phyloP scores from a whole-genome alignment of 2,329 filamentous ascomycete genomes.

The Scorias spongiosa region DNA sequence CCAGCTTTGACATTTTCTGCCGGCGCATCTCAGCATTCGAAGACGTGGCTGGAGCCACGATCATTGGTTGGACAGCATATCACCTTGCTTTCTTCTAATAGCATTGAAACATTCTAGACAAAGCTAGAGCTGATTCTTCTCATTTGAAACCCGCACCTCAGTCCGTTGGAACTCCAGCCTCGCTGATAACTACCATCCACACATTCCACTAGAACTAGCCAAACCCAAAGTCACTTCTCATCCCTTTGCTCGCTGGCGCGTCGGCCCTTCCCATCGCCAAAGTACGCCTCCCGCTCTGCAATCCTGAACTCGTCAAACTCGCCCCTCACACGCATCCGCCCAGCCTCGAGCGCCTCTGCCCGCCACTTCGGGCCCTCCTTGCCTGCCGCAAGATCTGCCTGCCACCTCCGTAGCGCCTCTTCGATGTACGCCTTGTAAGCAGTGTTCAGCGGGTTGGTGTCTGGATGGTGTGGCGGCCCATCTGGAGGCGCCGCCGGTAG shows the following conservation, averaged over 20 bases:
- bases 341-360: slow-evolving; percentile 37
- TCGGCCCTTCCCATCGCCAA: slow-evolving; percentile 29
- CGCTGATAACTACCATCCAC: no score
- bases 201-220: no score
- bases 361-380: slow-evolving; percentile 44
- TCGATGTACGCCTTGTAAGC: slow-evolving; percentile 34
- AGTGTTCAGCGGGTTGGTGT: slow-evolving; percentile 25
- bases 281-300: slow-evolving; percentile 39
- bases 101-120: no score
- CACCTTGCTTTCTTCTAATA: no score
- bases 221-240: no score
- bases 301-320: slow-evolving; percentile 43
- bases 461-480: slow-evolving; percentile 22
- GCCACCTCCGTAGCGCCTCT: slow-evolving; percentile 38
- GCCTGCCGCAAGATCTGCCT: slow-evolving; percentile 40
- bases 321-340: slow-evolving; percentile 35
- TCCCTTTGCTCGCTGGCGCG: neutral
- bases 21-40: no score
- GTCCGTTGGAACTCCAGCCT: no score
- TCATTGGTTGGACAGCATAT: no score
- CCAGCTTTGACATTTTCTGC: no score
- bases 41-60: no score
- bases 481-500: slow-evolving; percentile 14
- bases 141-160: no score
- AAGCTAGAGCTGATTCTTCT: no score